Conservation (phyloP, 257 asterid species). For the Solanum tarijense region DNA sequence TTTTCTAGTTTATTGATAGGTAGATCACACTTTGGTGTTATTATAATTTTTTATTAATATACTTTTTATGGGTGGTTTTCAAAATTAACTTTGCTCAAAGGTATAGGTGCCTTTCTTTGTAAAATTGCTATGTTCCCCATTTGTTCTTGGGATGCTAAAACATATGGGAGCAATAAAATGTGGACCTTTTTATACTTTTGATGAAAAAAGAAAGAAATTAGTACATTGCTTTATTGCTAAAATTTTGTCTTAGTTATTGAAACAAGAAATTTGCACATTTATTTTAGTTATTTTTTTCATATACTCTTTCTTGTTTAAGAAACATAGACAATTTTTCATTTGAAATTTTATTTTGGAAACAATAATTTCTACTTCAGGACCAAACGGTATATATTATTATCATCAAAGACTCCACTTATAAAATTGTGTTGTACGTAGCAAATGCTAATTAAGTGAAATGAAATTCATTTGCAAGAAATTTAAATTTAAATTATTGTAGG, state of each 20-base stretch:
- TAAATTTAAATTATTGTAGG: not conserved
- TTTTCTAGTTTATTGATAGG: not conserved
- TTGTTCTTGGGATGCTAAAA: not conserved
- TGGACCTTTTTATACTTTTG: not conserved
- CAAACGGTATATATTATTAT: not conserved
- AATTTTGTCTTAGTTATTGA: not conserved
- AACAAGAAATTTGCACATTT: not conserved
- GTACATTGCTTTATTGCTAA: not conserved
- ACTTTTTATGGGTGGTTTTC: not conserved
- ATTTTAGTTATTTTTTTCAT: not conserved
- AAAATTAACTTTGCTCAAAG: not conserved
- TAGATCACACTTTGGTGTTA: not conserved
- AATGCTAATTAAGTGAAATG: not conserved
- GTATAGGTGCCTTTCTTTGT: not conserved
- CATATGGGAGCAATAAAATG: not conserved
- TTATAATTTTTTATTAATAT: not conserved
- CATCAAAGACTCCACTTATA: rapidly evolving
- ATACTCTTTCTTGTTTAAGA: not conserved
- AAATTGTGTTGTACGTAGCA: rapidly evolving
- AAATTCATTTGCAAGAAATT: not conserved
- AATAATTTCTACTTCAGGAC: too few species aligned
- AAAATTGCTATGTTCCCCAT: not conserved
- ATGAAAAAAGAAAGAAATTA: not conserved
- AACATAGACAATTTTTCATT: not conserved
- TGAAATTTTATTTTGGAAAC: not conserved